Conservation (phyloP, 768 basidiomycete species). For the Tulasnella sp. region DNA sequence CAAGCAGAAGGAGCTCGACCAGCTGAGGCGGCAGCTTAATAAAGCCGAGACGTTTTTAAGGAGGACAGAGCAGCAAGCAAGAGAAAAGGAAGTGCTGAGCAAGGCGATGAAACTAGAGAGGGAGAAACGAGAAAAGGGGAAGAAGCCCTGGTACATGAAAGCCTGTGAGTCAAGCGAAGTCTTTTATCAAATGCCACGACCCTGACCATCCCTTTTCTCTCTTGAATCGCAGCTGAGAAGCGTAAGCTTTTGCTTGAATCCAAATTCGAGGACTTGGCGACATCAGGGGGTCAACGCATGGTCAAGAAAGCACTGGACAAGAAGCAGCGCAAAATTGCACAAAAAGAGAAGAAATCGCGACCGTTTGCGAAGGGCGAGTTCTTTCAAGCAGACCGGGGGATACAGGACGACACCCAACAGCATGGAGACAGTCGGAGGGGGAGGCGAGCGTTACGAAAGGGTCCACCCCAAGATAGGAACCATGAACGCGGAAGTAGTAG, state of each 20-base stretch:
- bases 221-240: conserved; percentile 48
- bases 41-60: conserved; percentile 67
- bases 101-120: conserved; percentile 44
- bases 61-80: conserved; percentile 49
- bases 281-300: conserved; percentile 61
- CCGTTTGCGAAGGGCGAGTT: conserved; percentile 38
- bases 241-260: conserved; percentile 60
- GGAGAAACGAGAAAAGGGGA: conserved; percentile 60
- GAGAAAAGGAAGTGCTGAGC: conserved; percentile 56
- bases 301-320: conserved; percentile 83
- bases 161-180: conserved; percentile 37
- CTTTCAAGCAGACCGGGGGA: not conserved
- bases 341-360: conserved; percentile 79
- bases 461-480: not conserved
- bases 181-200: not conserved
- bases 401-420: not conserved
- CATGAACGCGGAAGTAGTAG: too few relatives aligned
- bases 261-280: conserved; percentile 65
- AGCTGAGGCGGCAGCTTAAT: conserved; percentile 31
- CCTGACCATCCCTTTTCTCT: conserved; percentile 1
- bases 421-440: conserved; percentile 4
- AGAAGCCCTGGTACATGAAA: conserved; percentile 79
- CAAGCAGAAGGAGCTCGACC: conserved; percentile 19
- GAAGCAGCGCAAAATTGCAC: conserved; percentile 72
- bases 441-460: not conserved